Conservation (phyloP, 352 stramenopile species). For the Saprolegnia parasitica region DNA sequence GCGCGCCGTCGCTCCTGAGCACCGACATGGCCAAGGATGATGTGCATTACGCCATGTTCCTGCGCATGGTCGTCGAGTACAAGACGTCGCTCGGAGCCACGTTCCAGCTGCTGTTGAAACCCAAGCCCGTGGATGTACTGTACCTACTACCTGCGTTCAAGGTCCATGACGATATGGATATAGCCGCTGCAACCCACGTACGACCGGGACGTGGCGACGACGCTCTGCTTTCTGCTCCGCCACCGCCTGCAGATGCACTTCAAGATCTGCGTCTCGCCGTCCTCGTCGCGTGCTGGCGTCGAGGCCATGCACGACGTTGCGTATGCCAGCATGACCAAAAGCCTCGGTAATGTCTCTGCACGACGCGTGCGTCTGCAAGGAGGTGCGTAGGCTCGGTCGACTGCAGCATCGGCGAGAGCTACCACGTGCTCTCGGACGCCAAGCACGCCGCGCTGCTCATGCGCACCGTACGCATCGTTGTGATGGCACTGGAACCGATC, state of each 20-base stretch:
- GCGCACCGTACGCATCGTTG: constrained; percentile 13
- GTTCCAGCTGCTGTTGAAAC: constrained; percentile 77
- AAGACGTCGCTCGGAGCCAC: constrained; percentile 67
- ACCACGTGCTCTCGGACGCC: constrained; percentile 81
- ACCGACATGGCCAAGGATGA: constrained; percentile 70
- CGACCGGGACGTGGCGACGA: constrained; percentile 82
- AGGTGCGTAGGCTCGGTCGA: constrained; percentile 66
- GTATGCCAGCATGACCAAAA: constrained; percentile 36
- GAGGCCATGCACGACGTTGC: constrained; percentile 83
- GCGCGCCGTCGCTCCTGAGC: constrained; percentile 77
- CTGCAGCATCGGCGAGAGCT: constrained; percentile 85
- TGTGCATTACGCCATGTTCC: constrained; percentile 78
- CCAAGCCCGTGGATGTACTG: constrained; percentile 64
- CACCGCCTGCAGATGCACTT: constrained; percentile 78
- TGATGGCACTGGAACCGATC: neutral
- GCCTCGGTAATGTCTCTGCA: neutral
- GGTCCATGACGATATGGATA: neutral
- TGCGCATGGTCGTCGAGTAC: constrained; percentile 77
- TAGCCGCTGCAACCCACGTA: constrained; percentile 85
- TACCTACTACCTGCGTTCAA: neutral
- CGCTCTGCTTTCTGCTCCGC: constrained; percentile 75
- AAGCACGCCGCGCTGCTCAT: constrained; percentile 72
- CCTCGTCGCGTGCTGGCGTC: constrained; percentile 64
- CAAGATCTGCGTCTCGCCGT: constrained; percentile 85
- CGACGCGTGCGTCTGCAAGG: constrained; percentile 50